Percentiles rank a stretch among this genome's conserved stretches.
These are phyloP conservation scores for Geotrichum carabidarum DNA, from an alignment of 1,139 yeast species.

Conservation along the genomic window DNA sequence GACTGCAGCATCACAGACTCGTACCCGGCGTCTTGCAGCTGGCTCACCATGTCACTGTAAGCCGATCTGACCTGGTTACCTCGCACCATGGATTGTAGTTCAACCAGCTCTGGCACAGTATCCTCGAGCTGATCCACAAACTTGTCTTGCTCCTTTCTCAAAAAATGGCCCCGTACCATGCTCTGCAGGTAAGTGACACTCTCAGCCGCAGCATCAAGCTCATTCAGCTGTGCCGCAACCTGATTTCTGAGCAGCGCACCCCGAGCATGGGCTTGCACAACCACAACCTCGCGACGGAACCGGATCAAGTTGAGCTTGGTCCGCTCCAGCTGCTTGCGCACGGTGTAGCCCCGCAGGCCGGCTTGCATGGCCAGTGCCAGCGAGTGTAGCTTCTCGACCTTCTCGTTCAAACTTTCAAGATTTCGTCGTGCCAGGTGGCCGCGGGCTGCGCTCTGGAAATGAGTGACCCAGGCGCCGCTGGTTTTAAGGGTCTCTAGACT, in stretches of 20 bases:
- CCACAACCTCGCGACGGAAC: conserved; percentile 28
- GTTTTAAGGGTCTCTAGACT: conserved; percentile 25
- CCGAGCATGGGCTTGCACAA: conserved; percentile 43
- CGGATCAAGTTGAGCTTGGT: conserved; percentile 15
- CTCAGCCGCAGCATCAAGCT: conserved; percentile 44
- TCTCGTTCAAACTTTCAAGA: conserved; percentile 21
- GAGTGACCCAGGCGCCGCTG: conserved; percentile 38
- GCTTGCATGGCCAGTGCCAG: conserved; percentile 34
- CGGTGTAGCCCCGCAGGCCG: conserved; percentile 32
- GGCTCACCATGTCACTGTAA: conserved; percentile 40
- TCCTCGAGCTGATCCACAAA: conserved; percentile 49
- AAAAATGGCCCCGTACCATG: conserved; percentile 43
- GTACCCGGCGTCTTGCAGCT: conserved; percentile 7
- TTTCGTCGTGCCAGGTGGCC: conserved; percentile 39
- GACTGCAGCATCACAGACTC: conserved; percentile 42
- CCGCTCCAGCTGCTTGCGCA: conserved; percentile 25
- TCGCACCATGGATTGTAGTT: conserved; percentile 68
- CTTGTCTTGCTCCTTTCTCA: conserved; percentile 39
- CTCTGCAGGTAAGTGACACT: conserved; percentile 48
- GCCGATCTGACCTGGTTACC: conserved; percentile 65
- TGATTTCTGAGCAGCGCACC: conserved; percentile 48
- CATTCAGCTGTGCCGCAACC: conserved; percentile 47
- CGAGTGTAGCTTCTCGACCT: conserved; percentile 26
- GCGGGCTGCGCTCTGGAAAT: conserved; percentile 46
- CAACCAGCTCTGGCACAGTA: conserved; percentile 54